Evolutionary conservation across 2,329 filamentous ascomycete species (phyloP).

Genomic region (Fusarium solani-melongenae): DNA sequence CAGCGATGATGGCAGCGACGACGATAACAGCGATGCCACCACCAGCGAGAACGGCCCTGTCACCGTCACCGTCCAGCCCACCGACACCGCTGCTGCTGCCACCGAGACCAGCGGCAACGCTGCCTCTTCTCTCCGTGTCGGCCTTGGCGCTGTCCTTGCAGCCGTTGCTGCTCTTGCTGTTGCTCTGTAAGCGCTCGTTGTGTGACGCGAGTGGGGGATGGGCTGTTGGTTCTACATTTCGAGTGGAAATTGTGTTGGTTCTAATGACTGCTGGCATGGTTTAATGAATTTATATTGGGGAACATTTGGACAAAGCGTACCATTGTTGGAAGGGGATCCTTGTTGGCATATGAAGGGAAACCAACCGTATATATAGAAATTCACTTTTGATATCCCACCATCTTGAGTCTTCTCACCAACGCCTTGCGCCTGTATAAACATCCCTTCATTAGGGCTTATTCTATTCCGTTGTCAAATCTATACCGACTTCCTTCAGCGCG

Average conservation of each 20-base stretch:
- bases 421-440: constrained; percentile 2
- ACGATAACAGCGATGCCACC: background rate
- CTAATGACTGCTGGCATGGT: constrained; percentile 33
- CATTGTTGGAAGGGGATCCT: constrained; percentile 8
- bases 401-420: constrained; percentile 12
- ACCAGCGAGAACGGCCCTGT: constrained; percentile 20
- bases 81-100: constrained; percentile 16
- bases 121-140: constrained; percentile 31
- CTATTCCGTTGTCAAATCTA: constrained; percentile 64
- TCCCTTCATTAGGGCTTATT: constrained; percentile 3
- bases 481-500: constrained; percentile 80
- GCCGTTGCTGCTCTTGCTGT: constrained; percentile 36
- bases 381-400: constrained; percentile 27
- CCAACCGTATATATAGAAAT: constrained; percentile 38
- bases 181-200: constrained; percentile 35
- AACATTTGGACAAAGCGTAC: constrained; percentile 14
- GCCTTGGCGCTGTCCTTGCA: constrained; percentile 37
- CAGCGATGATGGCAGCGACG: background rate
- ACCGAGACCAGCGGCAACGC: constrained; percentile 24
- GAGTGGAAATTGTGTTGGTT: constrained; percentile 19
- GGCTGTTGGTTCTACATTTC: constrained; percentile 8
- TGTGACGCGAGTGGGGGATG: background rate
- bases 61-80: constrained; percentile 36
- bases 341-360: constrained; percentile 21
- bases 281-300: constrained; percentile 36